A percentile compares a stretch with the other conserved stretches of the same genome.
These are phyloP conservation scores for Cunninghamia lanceolata DNA, from an alignment of 75 land plant species.

Conservation along the genomic window DNA sequence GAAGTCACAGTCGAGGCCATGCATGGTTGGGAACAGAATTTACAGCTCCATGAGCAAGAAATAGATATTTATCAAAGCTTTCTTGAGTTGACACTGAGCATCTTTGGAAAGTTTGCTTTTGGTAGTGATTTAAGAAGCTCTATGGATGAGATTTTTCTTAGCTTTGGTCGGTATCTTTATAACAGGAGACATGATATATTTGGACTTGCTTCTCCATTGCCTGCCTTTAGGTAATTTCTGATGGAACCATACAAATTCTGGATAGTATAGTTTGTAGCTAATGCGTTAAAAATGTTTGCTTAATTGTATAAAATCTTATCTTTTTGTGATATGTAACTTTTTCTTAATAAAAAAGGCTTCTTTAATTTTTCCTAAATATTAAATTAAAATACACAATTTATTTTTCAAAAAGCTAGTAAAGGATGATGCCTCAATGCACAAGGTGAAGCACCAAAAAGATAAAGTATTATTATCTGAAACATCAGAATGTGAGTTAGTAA, in stretches of 20 bases:
- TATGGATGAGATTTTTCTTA: background rate
- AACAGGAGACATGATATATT: background rate
- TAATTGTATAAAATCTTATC: background rate
- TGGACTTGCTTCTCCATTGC: background rate
- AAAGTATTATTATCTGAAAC: background rate
- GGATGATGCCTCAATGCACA: background rate
- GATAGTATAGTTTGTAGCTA: background rate
- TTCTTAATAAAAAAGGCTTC: too few species aligned
- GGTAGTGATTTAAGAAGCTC: conserved; percentile 8
- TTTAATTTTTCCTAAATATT: background rate
- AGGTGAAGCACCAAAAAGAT: background rate
- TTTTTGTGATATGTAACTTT: background rate
- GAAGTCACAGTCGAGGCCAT: background rate
- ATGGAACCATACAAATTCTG: background rate
- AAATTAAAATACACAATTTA: background rate
- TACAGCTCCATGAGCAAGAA: conserved; percentile 5
- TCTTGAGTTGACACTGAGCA: conserved; percentile 1
- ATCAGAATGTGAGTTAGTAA: background rate
- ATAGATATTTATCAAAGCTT: conserved; percentile 12
- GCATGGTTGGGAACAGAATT: conserved; percentile 7
- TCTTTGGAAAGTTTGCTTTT: conserved; percentile 11
- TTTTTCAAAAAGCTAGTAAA: background rate
- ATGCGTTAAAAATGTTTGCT: background rate
- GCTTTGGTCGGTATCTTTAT: conserved; percentile 9
- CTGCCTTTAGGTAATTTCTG: background rate